Evolutionary conservation across 768 basidiomycete genomes (phyloP).

Genomic region (Kwoniella dendrophila): DNA sequence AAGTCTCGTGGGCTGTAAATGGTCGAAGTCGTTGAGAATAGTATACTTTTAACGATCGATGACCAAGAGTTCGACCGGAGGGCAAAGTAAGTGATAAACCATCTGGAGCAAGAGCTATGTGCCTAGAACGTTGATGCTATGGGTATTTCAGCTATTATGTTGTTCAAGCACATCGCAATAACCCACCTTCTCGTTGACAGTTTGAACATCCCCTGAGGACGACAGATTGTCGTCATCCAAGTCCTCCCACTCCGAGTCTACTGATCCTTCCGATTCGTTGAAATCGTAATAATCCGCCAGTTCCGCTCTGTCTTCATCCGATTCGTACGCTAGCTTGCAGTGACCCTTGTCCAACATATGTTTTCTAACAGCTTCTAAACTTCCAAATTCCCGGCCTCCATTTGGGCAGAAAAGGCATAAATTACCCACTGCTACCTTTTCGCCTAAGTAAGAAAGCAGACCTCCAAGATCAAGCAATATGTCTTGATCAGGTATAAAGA

Average conservation of each 20-base stretch:
- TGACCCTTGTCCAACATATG: conserved; percentile 94
- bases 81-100: conserved; percentile 73
- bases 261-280: conserved; percentile 67
- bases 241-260: conserved; percentile 56
- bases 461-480: conserved; percentile 75
- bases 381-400: conserved; percentile 76
- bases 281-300: conserved; percentile 94
- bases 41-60: conserved; percentile 81
- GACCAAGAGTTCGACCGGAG: conserved; percentile 87
- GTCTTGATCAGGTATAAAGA: background rate
- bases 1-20: conserved; percentile 42
- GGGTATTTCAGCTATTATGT: background rate
- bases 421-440: conserved; percentile 91
- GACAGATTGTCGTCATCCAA: conserved; percentile 31
- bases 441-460: conserved; percentile 79
- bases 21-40: conserved; percentile 75
- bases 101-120: conserved; percentile 69
- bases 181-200: conserved; percentile 19
- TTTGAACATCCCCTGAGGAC: too few relatives aligned
- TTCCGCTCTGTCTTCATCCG: conserved; percentile 76
- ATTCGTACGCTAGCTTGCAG: conserved; percentile 92
- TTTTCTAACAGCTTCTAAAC: conserved; percentile 81
- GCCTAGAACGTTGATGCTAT: conserved; percentile 59
- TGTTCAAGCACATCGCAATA: background rate
- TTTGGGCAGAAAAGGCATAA: conserved; percentile 85